Base-by-base conservation (phyloP, 805 yeast genomes). In the Zygotorulaspora danielsina region DNA sequence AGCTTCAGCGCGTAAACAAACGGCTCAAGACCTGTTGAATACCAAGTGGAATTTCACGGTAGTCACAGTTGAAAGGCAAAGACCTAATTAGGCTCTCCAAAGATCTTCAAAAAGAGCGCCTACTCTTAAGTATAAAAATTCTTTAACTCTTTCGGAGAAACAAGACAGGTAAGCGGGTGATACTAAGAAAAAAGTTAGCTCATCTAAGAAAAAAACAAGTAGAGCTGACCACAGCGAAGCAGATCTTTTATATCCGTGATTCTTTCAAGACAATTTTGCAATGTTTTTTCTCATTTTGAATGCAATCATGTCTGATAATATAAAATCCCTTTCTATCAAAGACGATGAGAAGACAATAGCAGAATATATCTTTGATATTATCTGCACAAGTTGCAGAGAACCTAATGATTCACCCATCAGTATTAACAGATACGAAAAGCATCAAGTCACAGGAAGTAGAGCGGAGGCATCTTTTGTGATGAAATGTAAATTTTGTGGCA, bases 401-500 rank as follows among this genome's bases (percentile, higher is more conserved):
- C 63, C 59, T 6, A 95, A 90, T 60, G 75, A 74, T 15, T 84
- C 87, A 50, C 76, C 77, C 11, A 74, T 87, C 19, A 69, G 75
- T 17, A 78, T 89, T 54, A 83, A 84, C 59, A 64, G 77, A 41
- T 75, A 72, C 48, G 95, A 82, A 48, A 62, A 67, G 36, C 78
- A 78, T 59, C 84, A 79, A 30, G 56, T 86, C 18, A 59, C 73
- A 1, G 87, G 85, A 0, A 76, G 89, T 30, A 73, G 79, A 45
- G 96, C 96, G 10, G 85, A 79, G 44, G 94, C 96, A 6, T 84
- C 80, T 46, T 85, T 88, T 55, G 80, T 82, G 3, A 79, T 84
- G 71, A 76, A 76, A 47, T 87, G 96, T 60, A 75, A 76, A 44
- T 67, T 69, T 45, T 87, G 96, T 63, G 60, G 58, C 9, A 56